Evolutionary conservation across 805 yeast species (phyloP), one percentile per base, ranked within the genome.

Genomic region (Candida fluviatilis): DNA sequence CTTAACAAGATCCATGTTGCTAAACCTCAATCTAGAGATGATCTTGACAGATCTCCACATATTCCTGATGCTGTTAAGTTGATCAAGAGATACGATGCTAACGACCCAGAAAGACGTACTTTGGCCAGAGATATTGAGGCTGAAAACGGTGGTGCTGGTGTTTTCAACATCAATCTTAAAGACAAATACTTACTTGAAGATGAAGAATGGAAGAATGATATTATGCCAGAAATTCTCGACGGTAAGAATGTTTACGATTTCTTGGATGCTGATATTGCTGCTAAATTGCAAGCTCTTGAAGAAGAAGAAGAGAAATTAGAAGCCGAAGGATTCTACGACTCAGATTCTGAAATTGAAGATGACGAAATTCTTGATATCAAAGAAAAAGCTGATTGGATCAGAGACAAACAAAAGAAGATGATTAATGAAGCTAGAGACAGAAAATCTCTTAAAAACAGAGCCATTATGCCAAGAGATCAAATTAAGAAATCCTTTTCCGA

Each of bases 81-180:
- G 12, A 51, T 78, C 53, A 73, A 69, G 57, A 84, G 82, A 63
- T 89, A 84, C 58, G 93, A 87, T 63, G 61, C 73, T 16, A 74
- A 75, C 49, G 96, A 88, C 64, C 93, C 95, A 48, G 75, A 84
- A 56, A 80, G 95, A 62, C 78, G 89, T 58, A 73, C 55, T 49
- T 75, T 93, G 54, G 89, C 95, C 28, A 78, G 87, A 56, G 98
- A 93, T 58, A 72, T 89, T 46, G 99, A 93, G 69, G 83, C 76
- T 35, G 96, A 84, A 60, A 87, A 93, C 55, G 99, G 99, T 59
- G 99, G 99, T 60, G 97, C 99, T 31, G 99, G 99, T 74, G 99
- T 93, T 25, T 93, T 69, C 74, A 93, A 89, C 69, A 78, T 93
- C 58, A 89, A 93, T 69, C 73, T 93, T 68, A 87, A 89, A 62